Evolutionary conservation across 2,329 filamentous ascomycete genomes (phyloP).

Genomic region (Leptographium radiaticola): DNA sequence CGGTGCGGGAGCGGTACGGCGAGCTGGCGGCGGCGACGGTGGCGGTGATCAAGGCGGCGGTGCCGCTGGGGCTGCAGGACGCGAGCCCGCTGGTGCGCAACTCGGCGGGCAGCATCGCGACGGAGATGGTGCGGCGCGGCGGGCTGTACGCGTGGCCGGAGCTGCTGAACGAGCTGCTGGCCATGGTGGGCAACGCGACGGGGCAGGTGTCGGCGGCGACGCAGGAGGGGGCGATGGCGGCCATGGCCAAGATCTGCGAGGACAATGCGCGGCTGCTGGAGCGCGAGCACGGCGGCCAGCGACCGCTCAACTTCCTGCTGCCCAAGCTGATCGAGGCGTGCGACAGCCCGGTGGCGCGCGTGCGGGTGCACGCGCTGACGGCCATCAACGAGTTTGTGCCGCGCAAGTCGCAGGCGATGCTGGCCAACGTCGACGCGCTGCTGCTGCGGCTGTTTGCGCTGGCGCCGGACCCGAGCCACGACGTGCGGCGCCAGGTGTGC

Average conservation of each 20-base stretch:
- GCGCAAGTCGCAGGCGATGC: slow-evolving; percentile 68
- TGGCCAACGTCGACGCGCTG: slow-evolving; percentile 68
- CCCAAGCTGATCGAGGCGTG: slow-evolving; percentile 86
- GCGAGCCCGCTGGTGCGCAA: slow-evolving; percentile 69
- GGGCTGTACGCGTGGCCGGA: slow-evolving; percentile 87
- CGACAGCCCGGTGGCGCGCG: slow-evolving; percentile 58
- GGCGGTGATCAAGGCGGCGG: slow-evolving; percentile 63
- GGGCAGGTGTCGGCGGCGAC: slow-evolving; percentile 56
- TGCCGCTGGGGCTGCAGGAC: slow-evolving; percentile 72
- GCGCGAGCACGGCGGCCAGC: slow-evolving; percentile 75
- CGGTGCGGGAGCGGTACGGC: slow-evolving; percentile 64
- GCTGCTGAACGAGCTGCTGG: slow-evolving; percentile 69
- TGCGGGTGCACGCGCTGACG: slow-evolving; percentile 66
- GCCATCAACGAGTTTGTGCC: slow-evolving; percentile 88
- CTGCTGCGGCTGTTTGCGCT: slow-evolving; percentile 73
- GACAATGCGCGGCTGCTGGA: slow-evolving; percentile 83
- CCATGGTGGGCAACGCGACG: slow-evolving; percentile 59
- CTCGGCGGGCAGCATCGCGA: slow-evolving; percentile 86
- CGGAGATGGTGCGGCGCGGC: slow-evolving; percentile 74
- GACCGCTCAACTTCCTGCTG: slow-evolving; percentile 76
- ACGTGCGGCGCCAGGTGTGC: slow-evolving; percentile 87
- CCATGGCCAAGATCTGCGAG: slow-evolving; percentile 90
- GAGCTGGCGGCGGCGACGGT: slow-evolving; percentile 62
- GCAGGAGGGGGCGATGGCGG: slow-evolving; percentile 88
- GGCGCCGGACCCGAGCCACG: slow-evolving; percentile 60